Conservation (phyloP, 352 stramenopile genomes). For the Phytophthora sansomeana region DNA sequence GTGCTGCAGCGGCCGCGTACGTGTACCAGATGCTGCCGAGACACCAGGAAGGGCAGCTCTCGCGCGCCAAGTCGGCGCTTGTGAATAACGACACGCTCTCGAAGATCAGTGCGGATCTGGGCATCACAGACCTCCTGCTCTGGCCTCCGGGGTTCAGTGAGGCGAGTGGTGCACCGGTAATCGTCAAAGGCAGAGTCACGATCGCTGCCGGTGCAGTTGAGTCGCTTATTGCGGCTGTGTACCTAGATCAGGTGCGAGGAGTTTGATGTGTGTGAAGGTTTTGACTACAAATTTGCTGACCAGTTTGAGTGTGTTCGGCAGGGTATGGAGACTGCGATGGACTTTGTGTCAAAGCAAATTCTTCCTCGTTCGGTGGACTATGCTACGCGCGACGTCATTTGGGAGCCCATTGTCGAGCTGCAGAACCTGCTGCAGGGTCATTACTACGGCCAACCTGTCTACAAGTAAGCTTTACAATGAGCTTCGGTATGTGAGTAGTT, state of each 20-base stretch:
- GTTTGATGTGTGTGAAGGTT: slow-evolving; percentile 1
- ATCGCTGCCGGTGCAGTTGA: slow-evolving; percentile 83
- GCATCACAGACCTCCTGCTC: slow-evolving; percentile 69
- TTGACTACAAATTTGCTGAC: neutral
- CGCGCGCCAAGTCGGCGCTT: slow-evolving; percentile 66
- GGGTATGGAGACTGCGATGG: slow-evolving; percentile 69
- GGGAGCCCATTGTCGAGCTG: slow-evolving; percentile 68
- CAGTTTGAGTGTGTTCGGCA: slow-evolving; percentile 19
- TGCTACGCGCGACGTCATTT: slow-evolving; percentile 59
- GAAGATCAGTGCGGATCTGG: slow-evolving; percentile 65
- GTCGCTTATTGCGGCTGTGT: slow-evolving; percentile 79
- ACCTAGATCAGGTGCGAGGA: slow-evolving; percentile 63
- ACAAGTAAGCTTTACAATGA: slow-evolving; percentile 48
- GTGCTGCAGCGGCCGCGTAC: slow-evolving; percentile 63
- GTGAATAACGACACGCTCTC: slow-evolving; percentile 84
- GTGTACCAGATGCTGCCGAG: slow-evolving; percentile 78
- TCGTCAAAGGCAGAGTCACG: slow-evolving; percentile 66
- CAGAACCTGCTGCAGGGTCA: slow-evolving; percentile 77
- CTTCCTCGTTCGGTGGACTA: slow-evolving; percentile 63
- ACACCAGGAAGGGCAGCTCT: slow-evolving; percentile 82
- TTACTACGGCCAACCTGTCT: slow-evolving; percentile 66
- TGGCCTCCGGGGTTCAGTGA: slow-evolving; percentile 56
- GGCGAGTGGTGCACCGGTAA: slow-evolving; percentile 35
- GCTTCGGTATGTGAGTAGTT: too few species aligned
- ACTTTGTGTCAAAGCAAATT: slow-evolving; percentile 73